phyloP scores from a whole-genome alignment of 768 basidiomycete species.

The Sarcodon aspratus region DNA sequence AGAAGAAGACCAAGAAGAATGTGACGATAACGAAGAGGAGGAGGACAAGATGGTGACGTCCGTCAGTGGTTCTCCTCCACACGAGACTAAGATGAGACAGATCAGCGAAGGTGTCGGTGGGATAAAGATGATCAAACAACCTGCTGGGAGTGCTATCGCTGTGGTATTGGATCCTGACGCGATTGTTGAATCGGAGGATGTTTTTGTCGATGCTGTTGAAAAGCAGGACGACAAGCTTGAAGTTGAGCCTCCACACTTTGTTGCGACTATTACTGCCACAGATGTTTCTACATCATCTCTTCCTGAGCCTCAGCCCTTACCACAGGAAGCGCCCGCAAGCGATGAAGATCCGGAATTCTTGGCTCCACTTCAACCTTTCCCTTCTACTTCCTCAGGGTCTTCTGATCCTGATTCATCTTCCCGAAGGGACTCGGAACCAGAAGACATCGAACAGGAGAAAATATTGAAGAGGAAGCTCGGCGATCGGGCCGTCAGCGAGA shows the following conservation, averaged over 20 bases:
- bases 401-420: background rate
- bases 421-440: constrained; percentile 13
- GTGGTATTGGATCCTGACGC: constrained; percentile 1
- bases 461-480: constrained; percentile 58
- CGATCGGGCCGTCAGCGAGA: constrained; percentile 57
- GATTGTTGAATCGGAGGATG: background rate
- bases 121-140: constrained; percentile 35
- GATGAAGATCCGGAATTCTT: no score
- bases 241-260: background rate
- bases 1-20: constrained; percentile 18
- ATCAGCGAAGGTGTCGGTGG: constrained; percentile 75
- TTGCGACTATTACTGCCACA: background rate
- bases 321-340: background rate
- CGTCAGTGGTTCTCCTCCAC: constrained; percentile 51
- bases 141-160: constrained; percentile 3
- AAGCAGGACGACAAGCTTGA: background rate
- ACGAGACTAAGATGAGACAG: constrained; percentile 68
- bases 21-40: constrained; percentile 3
- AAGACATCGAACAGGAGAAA: constrained; percentile 35
- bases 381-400: background rate
- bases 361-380: background rate
- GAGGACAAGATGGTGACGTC: background rate
- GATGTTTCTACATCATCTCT: background rate
- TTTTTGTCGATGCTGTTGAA: background rate
- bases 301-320: background rate